Percentiles rank a stretch among this genome's conserved stretches.
These are phyloP conservation scores for Melampsora americana DNA, from an alignment of 1,284 basidiomycete species.

Conservation along the genomic window DNA sequence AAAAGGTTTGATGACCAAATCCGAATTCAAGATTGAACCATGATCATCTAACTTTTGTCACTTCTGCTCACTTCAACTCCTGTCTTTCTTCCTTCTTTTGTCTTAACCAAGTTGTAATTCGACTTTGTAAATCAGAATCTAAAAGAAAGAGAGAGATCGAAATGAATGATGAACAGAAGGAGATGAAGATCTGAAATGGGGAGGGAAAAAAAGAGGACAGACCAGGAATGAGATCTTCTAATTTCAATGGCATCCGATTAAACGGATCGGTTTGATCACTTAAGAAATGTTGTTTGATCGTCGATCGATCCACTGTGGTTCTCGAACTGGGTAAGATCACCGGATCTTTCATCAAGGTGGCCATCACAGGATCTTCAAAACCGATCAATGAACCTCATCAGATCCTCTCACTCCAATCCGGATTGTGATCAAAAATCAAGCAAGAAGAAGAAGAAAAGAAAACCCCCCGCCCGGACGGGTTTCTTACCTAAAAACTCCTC, in stretches of 20 bases:
- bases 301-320: constrained; percentile 77
- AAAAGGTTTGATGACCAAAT: too few species aligned
- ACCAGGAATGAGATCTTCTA: constrained; percentile 53
- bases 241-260: constrained; percentile 67
- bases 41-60: too few species aligned
- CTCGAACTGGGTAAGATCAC: constrained; percentile 83
- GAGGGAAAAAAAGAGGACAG: neutral
- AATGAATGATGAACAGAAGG: neutral
- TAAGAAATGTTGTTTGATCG: constrained; percentile 90
- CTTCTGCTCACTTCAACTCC: neutral
- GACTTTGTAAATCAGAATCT: constrained; percentile 31
- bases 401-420: constrained; percentile 47
- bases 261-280: constrained; percentile 89
- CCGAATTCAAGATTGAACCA: too few species aligned
- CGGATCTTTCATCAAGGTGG: constrained; percentile 91
- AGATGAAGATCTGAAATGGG: too few species aligned
- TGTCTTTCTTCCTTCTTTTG: constrained; percentile 20
- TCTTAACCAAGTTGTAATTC: constrained; percentile 32
- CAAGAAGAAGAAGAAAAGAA: neutral
- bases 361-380: constrained; percentile 78
- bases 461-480: neutral
- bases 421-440: neutral
- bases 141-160: neutral
- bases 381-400: constrained; percentile 18
- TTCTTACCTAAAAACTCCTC: constrained; percentile 85